Conservation (phyloP, 108 stramenopile genomes). For the Halocafeteria seosinensis region DNA sequence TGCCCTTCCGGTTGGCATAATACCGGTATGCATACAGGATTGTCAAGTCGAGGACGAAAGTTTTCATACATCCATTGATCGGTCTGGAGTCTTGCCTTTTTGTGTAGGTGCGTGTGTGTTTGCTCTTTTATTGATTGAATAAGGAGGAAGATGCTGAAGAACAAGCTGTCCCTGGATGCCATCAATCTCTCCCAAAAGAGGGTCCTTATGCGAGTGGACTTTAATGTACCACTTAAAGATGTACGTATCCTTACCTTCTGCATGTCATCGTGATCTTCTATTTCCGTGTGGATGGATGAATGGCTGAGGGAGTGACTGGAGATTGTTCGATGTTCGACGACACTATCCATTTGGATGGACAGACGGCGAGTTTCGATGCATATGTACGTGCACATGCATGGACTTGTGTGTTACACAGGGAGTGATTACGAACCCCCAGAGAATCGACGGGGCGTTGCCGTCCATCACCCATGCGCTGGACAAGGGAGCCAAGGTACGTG, state of each 20-base stretch:
- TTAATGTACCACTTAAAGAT: conserved; percentile 34
- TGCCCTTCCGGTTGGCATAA: too few relatives aligned
- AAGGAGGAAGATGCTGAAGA: not conserved
- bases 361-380: not conserved
- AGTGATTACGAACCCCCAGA: conserved; percentile 87
- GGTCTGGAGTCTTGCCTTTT: too few relatives aligned
- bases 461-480: conserved; percentile 86
- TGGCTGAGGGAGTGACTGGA: too few relatives aligned
- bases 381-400: not conserved
- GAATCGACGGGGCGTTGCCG: conserved; percentile 92
- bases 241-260: not conserved
- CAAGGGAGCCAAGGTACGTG: conserved; percentile 71
- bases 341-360: too few relatives aligned
- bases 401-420: not conserved
- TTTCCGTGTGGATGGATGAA: too few relatives aligned
- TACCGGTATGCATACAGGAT: too few relatives aligned
- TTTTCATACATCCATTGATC: too few relatives aligned
- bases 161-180: conserved; percentile 10
- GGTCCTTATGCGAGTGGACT: conserved; percentile 42
- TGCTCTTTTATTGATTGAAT: too few relatives aligned
- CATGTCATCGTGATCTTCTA: too few relatives aligned
- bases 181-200: conserved; percentile 24
- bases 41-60: too few relatives aligned
- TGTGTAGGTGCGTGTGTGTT: too few relatives aligned
- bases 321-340: too few relatives aligned